These are phyloP conservation scores for Spergularia marina DNA, from an alignment of 148 eudicot species.

Conservation along the genomic window DNA sequence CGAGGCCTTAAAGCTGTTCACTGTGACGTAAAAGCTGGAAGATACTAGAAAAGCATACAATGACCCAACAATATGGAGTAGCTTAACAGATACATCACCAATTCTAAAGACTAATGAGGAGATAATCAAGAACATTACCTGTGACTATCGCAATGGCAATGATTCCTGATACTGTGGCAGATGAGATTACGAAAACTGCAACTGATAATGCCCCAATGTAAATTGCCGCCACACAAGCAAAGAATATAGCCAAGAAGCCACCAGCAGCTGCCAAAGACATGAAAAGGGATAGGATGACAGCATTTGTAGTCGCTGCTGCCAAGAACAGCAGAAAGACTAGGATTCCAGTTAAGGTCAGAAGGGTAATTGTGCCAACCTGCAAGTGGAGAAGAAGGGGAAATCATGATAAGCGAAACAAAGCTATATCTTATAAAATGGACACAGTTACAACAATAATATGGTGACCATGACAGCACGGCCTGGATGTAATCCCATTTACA, in stretches of 20 bases:
- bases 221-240: slow-evolving; percentile 59
- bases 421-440: not conserved
- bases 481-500: not conserved
- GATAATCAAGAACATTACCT: slow-evolving; percentile 35
- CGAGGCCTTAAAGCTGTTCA: not conserved
- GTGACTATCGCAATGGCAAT: slow-evolving; percentile 50
- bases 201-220: slow-evolving; percentile 66
- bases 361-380: slow-evolving; percentile 76
- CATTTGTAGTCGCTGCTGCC: slow-evolving; percentile 70
- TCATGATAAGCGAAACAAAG: not conserved
- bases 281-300: slow-evolving; percentile 68
- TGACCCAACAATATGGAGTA: not conserved
- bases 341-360: slow-evolving; percentile 58
- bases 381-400: slow-evolving; percentile 3
- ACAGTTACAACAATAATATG: not conserved
- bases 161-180: slow-evolving; percentile 56
- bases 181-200: slow-evolving; percentile 66
- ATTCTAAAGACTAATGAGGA: not conserved
- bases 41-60: not conserved
- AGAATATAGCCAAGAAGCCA: slow-evolving; percentile 87
- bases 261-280: slow-evolving; percentile 79
- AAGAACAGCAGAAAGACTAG: slow-evolving; percentile 67
- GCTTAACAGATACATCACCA: not conserved
- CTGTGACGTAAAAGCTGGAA: not conserved
- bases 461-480: not conserved